Evolutionary conservation across 73 alveolate species (phyloP), one percentile per base, ranked within the genome.

Genomic region (Paramecium caudatum): DNA sequence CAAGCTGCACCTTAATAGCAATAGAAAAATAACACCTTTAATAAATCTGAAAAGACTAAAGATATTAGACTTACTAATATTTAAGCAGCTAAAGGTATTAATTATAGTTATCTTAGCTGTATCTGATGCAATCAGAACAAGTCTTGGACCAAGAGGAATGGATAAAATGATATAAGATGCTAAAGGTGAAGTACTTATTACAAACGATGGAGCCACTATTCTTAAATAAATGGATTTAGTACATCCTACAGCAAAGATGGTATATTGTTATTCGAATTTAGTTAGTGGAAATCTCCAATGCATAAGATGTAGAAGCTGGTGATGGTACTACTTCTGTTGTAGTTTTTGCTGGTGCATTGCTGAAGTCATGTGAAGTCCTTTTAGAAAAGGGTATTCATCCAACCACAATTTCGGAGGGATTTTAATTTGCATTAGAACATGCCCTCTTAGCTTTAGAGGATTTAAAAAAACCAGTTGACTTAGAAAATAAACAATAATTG

Each of bases 281-380:
- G 95, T 94, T 98, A 55, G 99, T 98, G 21, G 99, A 98, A 94
- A 97, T 98, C 91, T 97, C 99, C 83, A 97, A 98, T 92, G 99
- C 99, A 30, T 99, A 98, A 96, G 99, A 98, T 82, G 97, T 98
- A 43, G 99, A 98, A 62, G 99, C 99, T 10, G 99, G 99, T 19
- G 99, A 98, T 83, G 99, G 99, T 48, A 98, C 99, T 74, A 98
- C 99, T 41, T 91, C 99, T 9, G 99, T 98, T 16, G 99, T 98
- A 87, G 99, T 98, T 78, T 93, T 98, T 37, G 99, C 99, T 17
- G 99, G 99, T 10, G 98, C 99, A 48, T 94, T 98, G 74, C 94
- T 98, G 62, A 95, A 93, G 13, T 98, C 98, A n/a, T 97, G 99
- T 82, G 97, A 96, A 90, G 93, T 68, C 36, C 91, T 98, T 90